Evolutionary conservation across 179 eudicot species (phyloP).

Genomic region (Actinidia polygama): DNA sequence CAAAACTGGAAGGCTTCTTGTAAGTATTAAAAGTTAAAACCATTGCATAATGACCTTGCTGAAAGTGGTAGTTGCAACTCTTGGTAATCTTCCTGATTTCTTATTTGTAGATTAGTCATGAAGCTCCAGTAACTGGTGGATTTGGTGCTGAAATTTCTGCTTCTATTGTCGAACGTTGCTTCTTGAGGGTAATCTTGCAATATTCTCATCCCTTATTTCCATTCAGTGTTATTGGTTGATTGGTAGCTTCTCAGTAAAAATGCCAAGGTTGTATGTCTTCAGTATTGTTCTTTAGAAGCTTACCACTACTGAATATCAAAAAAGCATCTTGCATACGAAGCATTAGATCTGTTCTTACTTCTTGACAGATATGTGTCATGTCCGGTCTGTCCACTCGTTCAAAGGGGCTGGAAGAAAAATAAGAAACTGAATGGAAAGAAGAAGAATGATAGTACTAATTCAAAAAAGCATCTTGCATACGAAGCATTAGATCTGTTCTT

Average conservation of each 20-base stretch:
- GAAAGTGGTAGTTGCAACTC: neutral
- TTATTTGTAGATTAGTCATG: conserved; percentile 84
- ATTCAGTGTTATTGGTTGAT: neutral
- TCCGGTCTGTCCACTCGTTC: too few relatives aligned
- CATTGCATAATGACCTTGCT: conserved; percentile 7
- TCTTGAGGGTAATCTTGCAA: conserved; percentile 74
- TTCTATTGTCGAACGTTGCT: conserved; percentile 90
- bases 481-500: too few relatives aligned
- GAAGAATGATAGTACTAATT: too few relatives aligned
- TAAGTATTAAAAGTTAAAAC: conserved; percentile 34
- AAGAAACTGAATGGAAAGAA: too few relatives aligned
- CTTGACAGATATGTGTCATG: too few relatives aligned
- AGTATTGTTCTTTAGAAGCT: neutral
- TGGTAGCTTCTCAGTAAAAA: neutral
- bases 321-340: too few relatives aligned
- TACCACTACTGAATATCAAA: too few relatives aligned
- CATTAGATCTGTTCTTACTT: too few relatives aligned
- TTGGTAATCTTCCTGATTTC: conserved; percentile 16
- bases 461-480: too few relatives aligned
- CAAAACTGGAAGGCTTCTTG: conserved; percentile 97
- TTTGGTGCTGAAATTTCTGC: conserved; percentile 99
- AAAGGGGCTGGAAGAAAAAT: too few relatives aligned
- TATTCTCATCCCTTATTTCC: neutral
- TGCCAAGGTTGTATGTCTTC: neutral
- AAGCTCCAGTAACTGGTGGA: conserved; percentile 99